Base-by-base conservation (phyloP, 2,329 filamentous ascomycete genomes). In the Orbilia brochopaga region DNA sequence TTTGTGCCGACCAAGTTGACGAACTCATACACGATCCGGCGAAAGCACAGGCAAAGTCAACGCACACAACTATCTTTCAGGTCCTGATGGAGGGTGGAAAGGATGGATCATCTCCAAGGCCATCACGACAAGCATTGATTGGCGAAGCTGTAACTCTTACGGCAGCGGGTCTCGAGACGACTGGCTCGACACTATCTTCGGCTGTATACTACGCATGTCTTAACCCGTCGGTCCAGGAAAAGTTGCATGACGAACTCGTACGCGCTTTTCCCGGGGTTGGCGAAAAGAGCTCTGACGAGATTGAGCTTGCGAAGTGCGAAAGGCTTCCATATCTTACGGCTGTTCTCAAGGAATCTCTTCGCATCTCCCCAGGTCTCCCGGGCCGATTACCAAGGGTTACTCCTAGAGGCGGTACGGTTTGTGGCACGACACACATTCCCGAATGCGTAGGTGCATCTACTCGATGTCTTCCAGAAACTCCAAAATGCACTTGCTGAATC, bases 291-390 rank as follows among this genome's bases (percentile, higher is more conserved):
- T 17, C n/a, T 42, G 42, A 48, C 4, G 44, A 52, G 2, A 58
- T 65, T 2, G 27, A 23, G 17, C 10, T 11, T 17, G n/a, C 17
- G 2, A 57, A 17, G 11, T 48, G 24, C 35, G 32, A 58, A 23
- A 58, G 32, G 15, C 35, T 65, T 5, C 53, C 44, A 1, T 65
- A 65, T 13, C 61, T 65, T 24, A 58, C 27, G 2, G 54, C 30
- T 30, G 32, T 58, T 32, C 32, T 65, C 1, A 65, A 65, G n/a
- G 61, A 58, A 13, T 32, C n/a, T 10, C 32, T 57, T 44, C 27
- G 61, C 1, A 1, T 21, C 5, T 17, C 53, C 8, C 61, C 61
- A 0, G 10, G 2, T 2, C 5, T 50, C 5, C 53, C 61, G 0
- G 44, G 61, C 0, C 23, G 53, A 19, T 19, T 53, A 52, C 51